Evolutionary conservation across 352 stramenopile genomes (phyloP).

Genomic region (Globisporangium carolinianum): DNA sequence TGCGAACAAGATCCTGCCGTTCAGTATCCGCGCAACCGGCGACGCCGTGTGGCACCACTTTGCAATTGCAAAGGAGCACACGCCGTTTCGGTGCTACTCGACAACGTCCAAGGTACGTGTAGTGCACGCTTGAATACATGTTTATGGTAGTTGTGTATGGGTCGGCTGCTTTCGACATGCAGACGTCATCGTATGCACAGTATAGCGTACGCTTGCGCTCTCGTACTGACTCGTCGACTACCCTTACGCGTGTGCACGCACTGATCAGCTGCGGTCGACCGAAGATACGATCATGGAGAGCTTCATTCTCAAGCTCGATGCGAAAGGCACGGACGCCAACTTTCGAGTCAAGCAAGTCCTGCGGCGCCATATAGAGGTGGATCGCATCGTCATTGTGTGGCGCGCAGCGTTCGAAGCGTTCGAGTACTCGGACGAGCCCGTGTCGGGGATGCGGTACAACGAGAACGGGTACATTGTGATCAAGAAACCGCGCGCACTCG

Average conservation of each 20-base stretch:
- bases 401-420: slow-evolving; percentile 42
- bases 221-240: no score
- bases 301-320: slow-evolving; percentile 42
- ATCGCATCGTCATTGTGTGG: slow-evolving; percentile 54
- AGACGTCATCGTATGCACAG: no score
- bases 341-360: slow-evolving; percentile 57
- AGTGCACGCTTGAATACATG: no score
- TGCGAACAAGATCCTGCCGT: slow-evolving; percentile 29
- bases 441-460: slow-evolving; percentile 34
- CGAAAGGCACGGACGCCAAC: slow-evolving; percentile 38
- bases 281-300: slow-evolving; percentile 59
- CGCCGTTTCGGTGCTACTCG: slow-evolving; percentile 2
- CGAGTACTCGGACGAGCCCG: slow-evolving; percentile 38
- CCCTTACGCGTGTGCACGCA: no score
- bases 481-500: slow-evolving; percentile 26
- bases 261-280: slow-evolving; percentile 1
- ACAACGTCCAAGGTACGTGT: neutral
- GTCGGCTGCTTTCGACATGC: no score
- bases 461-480: slow-evolving; percentile 55
- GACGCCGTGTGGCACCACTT: slow-evolving; percentile 36
- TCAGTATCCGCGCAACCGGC: slow-evolving; percentile 24
- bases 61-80: slow-evolving; percentile 5
- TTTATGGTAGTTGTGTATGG: no score
- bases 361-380: slow-evolving; percentile 33
- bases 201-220: no score